phyloP scores from a whole-genome alignment of 345 rosid species.

The Punica granatum region DNA sequence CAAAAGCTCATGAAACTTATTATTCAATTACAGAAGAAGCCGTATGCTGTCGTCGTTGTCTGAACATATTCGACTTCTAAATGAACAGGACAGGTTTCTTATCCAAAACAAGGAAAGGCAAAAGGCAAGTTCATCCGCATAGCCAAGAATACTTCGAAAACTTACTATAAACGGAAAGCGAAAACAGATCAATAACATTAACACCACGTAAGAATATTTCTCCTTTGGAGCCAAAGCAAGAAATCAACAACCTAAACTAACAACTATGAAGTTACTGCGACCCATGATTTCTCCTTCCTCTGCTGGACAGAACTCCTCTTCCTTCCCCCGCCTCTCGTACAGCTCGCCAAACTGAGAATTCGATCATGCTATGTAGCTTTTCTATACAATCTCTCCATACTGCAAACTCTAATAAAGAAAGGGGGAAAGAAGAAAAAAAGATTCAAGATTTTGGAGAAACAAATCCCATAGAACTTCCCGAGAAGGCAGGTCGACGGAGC shows the following conservation, averaged over 20 bases:
- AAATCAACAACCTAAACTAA: background rate
- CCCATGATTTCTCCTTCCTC: background rate
- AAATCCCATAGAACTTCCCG: background rate
- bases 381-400: background rate
- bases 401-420: background rate
- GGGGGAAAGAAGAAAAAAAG: background rate
- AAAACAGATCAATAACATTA: background rate
- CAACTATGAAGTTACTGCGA: background rate
- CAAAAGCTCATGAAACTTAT: no score
- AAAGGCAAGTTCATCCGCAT: no score
- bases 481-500: background rate
- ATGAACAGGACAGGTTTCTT: no score
- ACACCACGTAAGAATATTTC: background rate
- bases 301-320: background rate
- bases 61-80: no score
- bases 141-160: no score
- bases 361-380: slow-evolving; percentile 1
- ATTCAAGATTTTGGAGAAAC: background rate
- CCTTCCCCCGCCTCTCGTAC: background rate
- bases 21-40: no score
- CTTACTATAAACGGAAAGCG: background rate
- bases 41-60: no score
- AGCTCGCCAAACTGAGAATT: background rate
- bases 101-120: no score
- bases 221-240: background rate